These are phyloP conservation scores for Alternaria tenuissima DNA, from an alignment of 2,329 filamentous ascomycete species.

Conservation along the genomic window DNA sequence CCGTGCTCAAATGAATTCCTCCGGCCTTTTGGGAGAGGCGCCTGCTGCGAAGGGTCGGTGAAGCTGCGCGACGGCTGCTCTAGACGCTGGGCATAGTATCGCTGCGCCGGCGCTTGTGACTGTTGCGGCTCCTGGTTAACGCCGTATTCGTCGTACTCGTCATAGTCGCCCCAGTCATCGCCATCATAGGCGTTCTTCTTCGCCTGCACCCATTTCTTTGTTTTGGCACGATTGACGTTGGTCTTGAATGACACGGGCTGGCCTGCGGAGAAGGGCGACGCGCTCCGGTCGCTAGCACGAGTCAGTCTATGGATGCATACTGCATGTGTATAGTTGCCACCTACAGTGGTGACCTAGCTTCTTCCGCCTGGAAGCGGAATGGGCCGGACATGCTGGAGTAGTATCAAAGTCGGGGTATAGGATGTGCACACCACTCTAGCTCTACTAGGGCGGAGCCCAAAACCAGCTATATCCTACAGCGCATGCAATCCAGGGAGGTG, in stretches of 20 bases:
- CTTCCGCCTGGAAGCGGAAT: slow-evolving; percentile 50
- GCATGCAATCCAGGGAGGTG: slow-evolving; percentile 25
- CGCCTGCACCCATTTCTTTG: slow-evolving; percentile 93
- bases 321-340: slow-evolving; percentile 12
- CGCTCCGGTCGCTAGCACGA: slow-evolving; percentile 36
- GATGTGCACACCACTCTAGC: slow-evolving; percentile 9
- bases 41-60: slow-evolving; percentile 51
- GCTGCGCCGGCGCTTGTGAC: slow-evolving; percentile 50
- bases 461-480: slow-evolving; percentile 11
- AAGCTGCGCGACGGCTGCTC: slow-evolving; percentile 46
- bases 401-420: slow-evolving; percentile 2
- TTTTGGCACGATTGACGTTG: slow-evolving; percentile 88
- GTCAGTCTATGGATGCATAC: slow-evolving; percentile 19
- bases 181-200: slow-evolving; percentile 88
- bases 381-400: slow-evolving; percentile 49
- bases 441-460: slow-evolving; percentile 29
- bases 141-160: slow-evolving; percentile 65
- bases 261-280: slow-evolving; percentile 35
- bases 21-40: slow-evolving; percentile 39
- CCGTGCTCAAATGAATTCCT: slow-evolving; percentile 64
- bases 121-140: slow-evolving; percentile 57
- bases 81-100: slow-evolving; percentile 52
- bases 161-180: slow-evolving; percentile 84
- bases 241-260: slow-evolving; percentile 73
- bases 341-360: slow-evolving; percentile 51